Evolutionary conservation across 768 basidiomycete species (phyloP), one percentile per base, ranked within the genome.

Genomic region (Phaeotremella fagi): DNA sequence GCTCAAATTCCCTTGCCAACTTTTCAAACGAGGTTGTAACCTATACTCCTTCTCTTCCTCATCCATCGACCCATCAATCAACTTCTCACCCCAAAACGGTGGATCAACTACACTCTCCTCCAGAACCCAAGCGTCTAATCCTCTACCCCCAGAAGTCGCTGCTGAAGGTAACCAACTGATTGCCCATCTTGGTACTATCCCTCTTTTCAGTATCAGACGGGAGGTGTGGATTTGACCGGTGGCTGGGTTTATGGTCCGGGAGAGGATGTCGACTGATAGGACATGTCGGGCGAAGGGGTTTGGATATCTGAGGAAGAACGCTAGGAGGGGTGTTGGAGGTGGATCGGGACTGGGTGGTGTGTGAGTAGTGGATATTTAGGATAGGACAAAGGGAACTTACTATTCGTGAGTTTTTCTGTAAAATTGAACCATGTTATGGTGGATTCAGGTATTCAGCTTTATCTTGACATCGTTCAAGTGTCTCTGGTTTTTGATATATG

Each of bases 61-160:
- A 16, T 42, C 52, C 4, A 22, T 24, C 12, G 20, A 22, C 31
- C 41, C 41, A 15, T 43, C 50, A 3, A 11, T 12, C 11, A 22
- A 43, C 25, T 44, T 20, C 22, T 48, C 82, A 18, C 82, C 80
- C 75, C 84, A 83, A 27, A 85, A 87, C 50, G 83, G 78, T 3
- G 88, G 85, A 75, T 95, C 88, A 5, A 97, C 88, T 68, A 94
- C 88, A 63, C 86, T 94, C 78, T 92, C 87, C 74, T 98, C 92
- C 54, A 98, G 76, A 43, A 95, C 84, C 92, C 90, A 98, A 2
- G 86, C 86, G 75, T 95, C 92, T 28, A 88, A 29, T 7, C 70
- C 84, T 62, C 89, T 82, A 1, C 83, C 82, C 27, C 90, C 77
- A 55, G 51, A 48, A 23, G 38, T 37, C 3, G 54, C 57, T 3